A percentile compares a stretch with the other conserved stretches of the same genome.
phyloP scores from a whole-genome alignment of 192 early-diverging fungal genomes.

The Funneliformis geosporum region DNA sequence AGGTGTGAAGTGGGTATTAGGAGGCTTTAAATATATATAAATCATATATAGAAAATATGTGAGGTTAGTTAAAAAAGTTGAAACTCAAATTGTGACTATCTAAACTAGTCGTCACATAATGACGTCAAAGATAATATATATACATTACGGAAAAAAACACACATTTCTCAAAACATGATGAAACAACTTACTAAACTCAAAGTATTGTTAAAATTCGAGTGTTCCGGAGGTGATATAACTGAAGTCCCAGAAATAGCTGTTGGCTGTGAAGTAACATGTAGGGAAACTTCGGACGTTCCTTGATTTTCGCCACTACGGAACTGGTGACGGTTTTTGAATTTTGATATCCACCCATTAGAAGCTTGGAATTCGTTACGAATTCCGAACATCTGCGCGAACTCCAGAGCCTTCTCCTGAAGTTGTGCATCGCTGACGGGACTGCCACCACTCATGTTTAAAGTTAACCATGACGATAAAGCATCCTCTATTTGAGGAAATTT shows the following conservation, averaged over 20 bases:
- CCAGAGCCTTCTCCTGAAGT: slow-evolving; percentile 29
- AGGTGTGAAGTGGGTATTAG: slow-evolving; percentile 1
- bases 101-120: slow-evolving; percentile 9
- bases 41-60: not conserved
- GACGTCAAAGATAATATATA: not conserved
- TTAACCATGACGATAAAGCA: slow-evolving; percentile 18
- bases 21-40: not conserved
- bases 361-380: slow-evolving; percentile 33
- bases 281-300: slow-evolving; percentile 7
- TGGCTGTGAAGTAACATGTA: slow-evolving; percentile 12
- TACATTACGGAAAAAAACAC: not conserved
- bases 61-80: not conserved
- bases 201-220: slow-evolving; percentile 8
- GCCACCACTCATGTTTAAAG: not conserved
- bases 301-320: slow-evolving; percentile 11
- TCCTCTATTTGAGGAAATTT: slow-evolving; percentile 34
- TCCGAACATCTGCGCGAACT: slow-evolving; percentile 26
- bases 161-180: not conserved
- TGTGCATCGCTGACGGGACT: slow-evolving; percentile 22
- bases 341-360: slow-evolving; percentile 34
- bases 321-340: slow-evolving; percentile 29
- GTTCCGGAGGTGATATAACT: slow-evolving; percentile 23
- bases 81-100: slow-evolving; percentile 1
- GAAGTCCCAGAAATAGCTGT: slow-evolving; percentile 15
- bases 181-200: slow-evolving; percentile 22